These are phyloP conservation scores for Ulmus americana DNA, from an alignment of 331 rosid genomes.

Conservation along the genomic window DNA sequence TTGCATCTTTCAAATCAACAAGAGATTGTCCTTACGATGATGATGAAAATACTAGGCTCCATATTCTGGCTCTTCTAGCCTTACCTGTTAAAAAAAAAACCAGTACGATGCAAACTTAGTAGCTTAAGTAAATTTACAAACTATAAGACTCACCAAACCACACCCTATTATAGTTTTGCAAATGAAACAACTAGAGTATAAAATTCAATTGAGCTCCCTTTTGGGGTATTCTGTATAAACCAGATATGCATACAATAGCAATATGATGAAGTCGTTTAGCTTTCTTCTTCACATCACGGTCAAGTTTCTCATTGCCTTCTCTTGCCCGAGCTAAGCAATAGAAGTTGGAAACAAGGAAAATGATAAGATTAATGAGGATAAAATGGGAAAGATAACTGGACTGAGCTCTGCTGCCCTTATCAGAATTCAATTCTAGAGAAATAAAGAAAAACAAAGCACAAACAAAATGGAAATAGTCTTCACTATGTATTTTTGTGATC, in stretches of 20 bases:
- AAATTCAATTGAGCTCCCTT: too few species aligned
- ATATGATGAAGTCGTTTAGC: conserved; percentile 61
- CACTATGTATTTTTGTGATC: background rate
- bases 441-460: background rate
- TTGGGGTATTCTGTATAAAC: background rate
- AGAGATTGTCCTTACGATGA: too few species aligned
- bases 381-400: background rate
- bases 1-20: too few species aligned
- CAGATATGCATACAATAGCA: conserved; percentile 55
- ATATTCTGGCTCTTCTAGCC: too few species aligned
- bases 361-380: conserved; percentile 16
- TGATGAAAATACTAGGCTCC: too few species aligned
- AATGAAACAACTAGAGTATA: too few species aligned
- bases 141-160: too few species aligned
- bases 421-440: background rate
- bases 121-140: too few species aligned
- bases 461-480: background rate
- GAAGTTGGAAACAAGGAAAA: conserved; percentile 18
- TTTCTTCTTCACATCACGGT: conserved; percentile 73
- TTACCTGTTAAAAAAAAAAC: too few species aligned
- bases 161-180: too few species aligned
- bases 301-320: conserved; percentile 72
- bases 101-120: too few species aligned
- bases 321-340: conserved; percentile 76
- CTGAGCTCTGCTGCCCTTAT: background rate